Evolutionary conservation across 75 land plant genomes (phyloP).

Genomic region (Cupressus sempervirens): DNA sequence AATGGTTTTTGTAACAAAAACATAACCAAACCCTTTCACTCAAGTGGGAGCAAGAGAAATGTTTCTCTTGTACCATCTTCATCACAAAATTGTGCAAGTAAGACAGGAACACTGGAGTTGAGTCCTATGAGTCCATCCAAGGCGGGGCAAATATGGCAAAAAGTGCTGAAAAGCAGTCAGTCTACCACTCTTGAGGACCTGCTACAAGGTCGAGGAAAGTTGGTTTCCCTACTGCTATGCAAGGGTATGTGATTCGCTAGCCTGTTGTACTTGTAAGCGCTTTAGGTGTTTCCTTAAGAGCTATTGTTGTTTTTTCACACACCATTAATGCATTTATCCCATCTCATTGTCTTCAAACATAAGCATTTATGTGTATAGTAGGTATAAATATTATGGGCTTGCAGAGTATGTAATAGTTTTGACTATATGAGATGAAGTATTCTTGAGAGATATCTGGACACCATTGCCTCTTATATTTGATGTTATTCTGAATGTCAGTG

Average conservation of each 20-base stretch:
- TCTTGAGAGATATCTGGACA: not conserved
- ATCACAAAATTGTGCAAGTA: not conserved
- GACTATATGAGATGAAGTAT: not conserved
- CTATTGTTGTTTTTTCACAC: not conserved
- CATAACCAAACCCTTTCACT: constrained; percentile 14
- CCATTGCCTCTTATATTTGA: not conserved
- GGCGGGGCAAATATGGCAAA: constrained; percentile 49
- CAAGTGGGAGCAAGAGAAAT: constrained; percentile 13
- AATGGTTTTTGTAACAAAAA: constrained; percentile 7
- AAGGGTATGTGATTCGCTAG: constrained; percentile 33
- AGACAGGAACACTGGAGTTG: constrained; percentile 9
- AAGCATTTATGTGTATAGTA: not conserved
- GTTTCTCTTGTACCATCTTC: constrained; percentile 8
- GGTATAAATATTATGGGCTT: not conserved
- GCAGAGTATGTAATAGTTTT: not conserved
- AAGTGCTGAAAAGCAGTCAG: constrained; percentile 31
- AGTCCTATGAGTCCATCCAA: constrained; percentile 14
- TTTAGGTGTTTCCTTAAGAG: not conserved
- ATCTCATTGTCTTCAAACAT: not conserved
- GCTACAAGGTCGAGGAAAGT: constrained; percentile 39
- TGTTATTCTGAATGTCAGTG: not conserved
- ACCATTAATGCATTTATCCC: not conserved
- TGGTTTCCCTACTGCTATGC: constrained; percentile 34
- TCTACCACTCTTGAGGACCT: constrained; percentile 41
- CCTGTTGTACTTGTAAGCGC: not conserved